A percentile compares a stretch with the other conserved stretches of the same genome.
phyloP scores from a whole-genome alignment of 2,329 filamentous ascomycete genomes.

The Apiospora malaysiana region DNA sequence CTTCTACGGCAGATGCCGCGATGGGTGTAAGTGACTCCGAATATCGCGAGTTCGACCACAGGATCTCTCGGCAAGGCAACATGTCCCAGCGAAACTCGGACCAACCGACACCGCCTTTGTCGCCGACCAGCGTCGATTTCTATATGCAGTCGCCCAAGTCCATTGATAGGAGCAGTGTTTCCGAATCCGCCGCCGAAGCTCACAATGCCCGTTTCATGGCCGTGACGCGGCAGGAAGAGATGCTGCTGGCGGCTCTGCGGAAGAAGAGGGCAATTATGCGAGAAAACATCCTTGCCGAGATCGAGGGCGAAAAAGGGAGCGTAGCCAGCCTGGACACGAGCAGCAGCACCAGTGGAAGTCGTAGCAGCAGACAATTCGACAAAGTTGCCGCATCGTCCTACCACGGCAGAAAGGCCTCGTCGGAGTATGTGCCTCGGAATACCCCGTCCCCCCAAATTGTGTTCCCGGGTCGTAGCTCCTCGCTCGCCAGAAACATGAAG shows the following conservation, averaged over 20 bases:
- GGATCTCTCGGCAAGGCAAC: not conserved
- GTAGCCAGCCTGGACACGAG: not conserved
- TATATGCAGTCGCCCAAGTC: slow-evolving; percentile 49
- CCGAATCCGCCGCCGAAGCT: slow-evolving; percentile 29
- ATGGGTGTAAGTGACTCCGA: slow-evolving; percentile 27
- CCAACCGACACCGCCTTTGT: slow-evolving; percentile 56
- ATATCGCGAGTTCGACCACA: slow-evolving; percentile 14
- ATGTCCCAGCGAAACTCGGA: slow-evolving; percentile 37
- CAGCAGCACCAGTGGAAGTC: slow-evolving; percentile 8
- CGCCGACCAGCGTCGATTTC: slow-evolving; percentile 58
- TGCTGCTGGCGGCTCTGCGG: slow-evolving; percentile 62
- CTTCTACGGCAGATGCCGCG: slow-evolving; percentile 35
- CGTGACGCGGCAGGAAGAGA: slow-evolving; percentile 63
- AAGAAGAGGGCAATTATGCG: slow-evolving; percentile 63
- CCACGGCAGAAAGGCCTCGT: not conserved
- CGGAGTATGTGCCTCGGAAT: not conserved
- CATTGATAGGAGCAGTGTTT: slow-evolving; percentile 32
- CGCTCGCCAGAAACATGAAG: not conserved
- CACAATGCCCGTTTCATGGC: slow-evolving; percentile 57
- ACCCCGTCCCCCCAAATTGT: not conserved
- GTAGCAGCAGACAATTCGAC: not conserved
- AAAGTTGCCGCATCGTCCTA: not conserved
- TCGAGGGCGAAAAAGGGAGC: slow-evolving; percentile 44
- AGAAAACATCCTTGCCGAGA: slow-evolving; percentile 51
- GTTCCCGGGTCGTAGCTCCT: slow-evolving; percentile 1